A percentile compares a stretch with the other conserved stretches of the same genome.
Evolutionary conservation across 768 basidiomycete genomes (phyloP).

Genomic region (Serpula lacrymans): DNA sequence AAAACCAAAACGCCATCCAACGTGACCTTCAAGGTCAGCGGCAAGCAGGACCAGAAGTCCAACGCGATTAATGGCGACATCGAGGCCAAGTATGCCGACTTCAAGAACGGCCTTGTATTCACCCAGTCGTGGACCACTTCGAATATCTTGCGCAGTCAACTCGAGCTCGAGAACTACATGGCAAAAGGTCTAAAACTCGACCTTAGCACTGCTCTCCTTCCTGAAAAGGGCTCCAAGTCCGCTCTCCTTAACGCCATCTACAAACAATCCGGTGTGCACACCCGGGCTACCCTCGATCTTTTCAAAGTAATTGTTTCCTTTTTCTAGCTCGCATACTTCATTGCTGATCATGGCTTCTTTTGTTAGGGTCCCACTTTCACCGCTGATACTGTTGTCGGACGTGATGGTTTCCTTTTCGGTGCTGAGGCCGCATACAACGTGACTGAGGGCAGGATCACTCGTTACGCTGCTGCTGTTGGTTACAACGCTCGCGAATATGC

Average conservation of each 20-base stretch:
- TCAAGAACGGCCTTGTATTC: conserved; percentile 88
- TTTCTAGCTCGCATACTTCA: not conserved
- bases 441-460: conserved; percentile 86
- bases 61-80: conserved; percentile 80
- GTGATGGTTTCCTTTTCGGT: conserved; percentile 96
- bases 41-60: conserved; percentile 73
- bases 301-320: conserved; percentile 73
- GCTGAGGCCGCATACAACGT: conserved; percentile 97
- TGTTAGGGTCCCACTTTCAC: conserved; percentile 93
- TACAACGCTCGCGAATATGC: conserved; percentile 97
- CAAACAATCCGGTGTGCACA: conserved; percentile 96
- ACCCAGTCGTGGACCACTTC: conserved; percentile 95
- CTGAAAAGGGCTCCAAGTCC: conserved; percentile 83
- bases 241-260: conserved; percentile 82
- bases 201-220: conserved; percentile 74
- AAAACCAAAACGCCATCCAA: conserved; percentile 88
- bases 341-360: conserved; percentile 5
- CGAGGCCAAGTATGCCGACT: conserved; percentile 92
- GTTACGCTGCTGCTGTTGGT: conserved; percentile 89
- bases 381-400: conserved; percentile 91
- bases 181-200: conserved; percentile 98
- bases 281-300: conserved; percentile 84
- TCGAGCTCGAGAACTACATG: conserved; percentile 96
- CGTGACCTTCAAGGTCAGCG: conserved; percentile 92
- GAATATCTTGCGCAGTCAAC: conserved; percentile 86